A percentile compares a stretch with the other conserved stretches of the same genome.
Evolutionary conservation across 2,329 filamentous ascomycete species (phyloP).

Genomic region (Chrysoporthe deuterocubensis): DNA sequence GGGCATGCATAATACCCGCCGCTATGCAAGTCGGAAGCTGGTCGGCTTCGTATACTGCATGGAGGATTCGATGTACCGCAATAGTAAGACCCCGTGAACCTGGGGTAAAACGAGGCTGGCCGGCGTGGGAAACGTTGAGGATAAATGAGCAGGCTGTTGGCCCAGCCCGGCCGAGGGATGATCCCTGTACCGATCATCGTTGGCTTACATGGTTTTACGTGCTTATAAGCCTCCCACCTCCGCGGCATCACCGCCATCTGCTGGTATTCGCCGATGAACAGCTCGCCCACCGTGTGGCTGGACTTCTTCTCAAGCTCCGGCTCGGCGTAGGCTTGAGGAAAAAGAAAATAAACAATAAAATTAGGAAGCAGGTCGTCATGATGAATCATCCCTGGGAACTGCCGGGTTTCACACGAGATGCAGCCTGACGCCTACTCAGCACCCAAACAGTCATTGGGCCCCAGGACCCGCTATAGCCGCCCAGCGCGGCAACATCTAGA

Average conservation of each 20-base stretch:
- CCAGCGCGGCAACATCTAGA: not conserved
- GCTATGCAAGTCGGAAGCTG: not conserved
- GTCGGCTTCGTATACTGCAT: not conserved
- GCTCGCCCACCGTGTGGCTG: not conserved
- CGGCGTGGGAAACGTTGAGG: not conserved
- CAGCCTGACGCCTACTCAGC: no score
- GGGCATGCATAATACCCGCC: not conserved
- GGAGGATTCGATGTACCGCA: not conserved
- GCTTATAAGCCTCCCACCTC: not conserved
- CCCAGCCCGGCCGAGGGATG: not conserved
- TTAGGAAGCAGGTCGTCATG: no score
- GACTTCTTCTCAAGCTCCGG: not conserved
- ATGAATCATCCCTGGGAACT: no score
- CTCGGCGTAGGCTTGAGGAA: not conserved
- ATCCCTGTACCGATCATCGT: slow-evolving; percentile 1
- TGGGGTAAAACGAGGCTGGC: not conserved
- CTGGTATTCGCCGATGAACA: not conserved
- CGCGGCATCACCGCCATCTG: not conserved
- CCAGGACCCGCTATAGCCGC: not conserved
- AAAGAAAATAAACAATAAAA: not conserved
- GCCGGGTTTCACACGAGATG: no score
- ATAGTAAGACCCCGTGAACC: not conserved
- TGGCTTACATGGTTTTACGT: not conserved
- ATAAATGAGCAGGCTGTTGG: not conserved
- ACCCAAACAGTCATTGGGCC: no score